Percentiles rank a stretch among this genome's conserved stretches.
Conservation (phyloP, 2,329 filamentous ascomycete genomes). For the Colletotrichum lupini region DNA sequence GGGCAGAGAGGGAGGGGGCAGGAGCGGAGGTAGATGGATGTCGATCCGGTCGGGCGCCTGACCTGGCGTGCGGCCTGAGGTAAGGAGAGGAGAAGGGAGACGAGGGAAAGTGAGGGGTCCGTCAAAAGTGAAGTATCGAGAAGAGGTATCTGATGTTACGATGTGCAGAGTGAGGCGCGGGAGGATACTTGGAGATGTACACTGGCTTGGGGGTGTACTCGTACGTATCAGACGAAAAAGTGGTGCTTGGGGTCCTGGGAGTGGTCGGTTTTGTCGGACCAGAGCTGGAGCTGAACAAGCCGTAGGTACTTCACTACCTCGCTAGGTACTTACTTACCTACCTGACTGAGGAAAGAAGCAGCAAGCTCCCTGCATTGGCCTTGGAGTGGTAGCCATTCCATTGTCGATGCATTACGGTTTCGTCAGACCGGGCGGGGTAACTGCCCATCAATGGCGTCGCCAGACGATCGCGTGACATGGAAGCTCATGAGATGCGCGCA, state of each 20-base stretch:
- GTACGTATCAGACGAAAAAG: not conserved
- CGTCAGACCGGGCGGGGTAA: constrained; percentile 37
- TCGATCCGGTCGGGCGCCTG: constrained; percentile 28
- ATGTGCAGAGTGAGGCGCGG: not conserved
- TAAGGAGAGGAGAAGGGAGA: constrained; percentile 12
- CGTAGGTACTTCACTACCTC: not conserved
- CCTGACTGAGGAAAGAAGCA: too few species aligned
- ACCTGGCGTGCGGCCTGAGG: constrained; percentile 19
- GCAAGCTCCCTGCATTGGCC: not conserved
- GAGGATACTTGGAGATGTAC: constrained; percentile 7
- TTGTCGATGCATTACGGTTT: constrained; percentile 36
- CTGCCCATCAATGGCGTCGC: constrained; percentile 31
- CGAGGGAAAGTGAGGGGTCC: not conserved
- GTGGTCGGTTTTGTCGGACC: not conserved
- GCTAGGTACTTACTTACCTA: not conserved
- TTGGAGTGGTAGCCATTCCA: not conserved
- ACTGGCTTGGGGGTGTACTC: not conserved
- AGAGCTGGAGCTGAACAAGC: not conserved
- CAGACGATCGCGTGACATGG: constrained; percentile 34
- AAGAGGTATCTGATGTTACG: not conserved
- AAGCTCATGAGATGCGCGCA: constrained; percentile 16
- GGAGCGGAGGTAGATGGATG: constrained; percentile 22
- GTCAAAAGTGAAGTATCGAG: not conserved
- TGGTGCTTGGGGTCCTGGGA: not conserved
- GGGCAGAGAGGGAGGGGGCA: constrained; percentile 8